Percentiles rank a stretch among this genome's conserved stretches.
These are phyloP conservation scores for Rachicladosporium sp. DNA, from an alignment of 2,329 filamentous ascomycete genomes.

Conservation along the genomic window DNA sequence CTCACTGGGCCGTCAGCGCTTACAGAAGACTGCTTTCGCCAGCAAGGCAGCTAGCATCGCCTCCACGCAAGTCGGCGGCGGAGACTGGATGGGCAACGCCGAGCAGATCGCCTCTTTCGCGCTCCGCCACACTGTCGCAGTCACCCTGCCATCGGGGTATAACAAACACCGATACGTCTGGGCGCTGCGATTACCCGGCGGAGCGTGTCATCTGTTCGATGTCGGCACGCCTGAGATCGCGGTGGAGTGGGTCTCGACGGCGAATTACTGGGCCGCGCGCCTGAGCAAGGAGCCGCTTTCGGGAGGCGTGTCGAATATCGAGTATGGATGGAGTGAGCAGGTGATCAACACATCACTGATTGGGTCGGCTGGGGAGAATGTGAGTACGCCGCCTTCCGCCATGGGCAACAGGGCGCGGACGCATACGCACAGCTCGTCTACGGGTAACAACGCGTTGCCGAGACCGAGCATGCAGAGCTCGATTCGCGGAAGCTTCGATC, in stretches of 20 bases:
- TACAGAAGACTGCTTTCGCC: constrained; percentile 6
- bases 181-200: constrained; percentile 81
- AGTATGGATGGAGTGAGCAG: constrained; percentile 88
- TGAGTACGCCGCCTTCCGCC: constrained; percentile 17
- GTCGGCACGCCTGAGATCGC: constrained; percentile 91
- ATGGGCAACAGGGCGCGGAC: constrained; percentile 10
- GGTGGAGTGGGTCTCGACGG: constrained; percentile 83
- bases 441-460: constrained; percentile 5
- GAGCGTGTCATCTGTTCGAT: constrained; percentile 95
- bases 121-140: constrained; percentile 83
- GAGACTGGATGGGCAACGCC: constrained; percentile 97
- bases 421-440: constrained; percentile 16
- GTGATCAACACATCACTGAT: constrained; percentile 47
- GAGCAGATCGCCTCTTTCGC: constrained; percentile 79
- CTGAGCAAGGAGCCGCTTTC: constrained; percentile 86
- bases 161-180: constrained; percentile 85
- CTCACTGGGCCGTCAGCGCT: constrained; percentile 24
- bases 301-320: constrained; percentile 89
- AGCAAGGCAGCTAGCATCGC: constrained; percentile 27
- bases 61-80: constrained; percentile 70
- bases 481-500: constrained; percentile 46
- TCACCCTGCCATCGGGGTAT: constrained; percentile 82
- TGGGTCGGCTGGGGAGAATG: constrained; percentile 1
- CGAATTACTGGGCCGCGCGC: constrained; percentile 95
- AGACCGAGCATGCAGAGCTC: constrained; percentile 33